These are phyloP conservation scores for Clarireedia homoeocarpa DNA, from an alignment of 2,329 filamentous ascomycete species.

Conservation along the genomic window DNA sequence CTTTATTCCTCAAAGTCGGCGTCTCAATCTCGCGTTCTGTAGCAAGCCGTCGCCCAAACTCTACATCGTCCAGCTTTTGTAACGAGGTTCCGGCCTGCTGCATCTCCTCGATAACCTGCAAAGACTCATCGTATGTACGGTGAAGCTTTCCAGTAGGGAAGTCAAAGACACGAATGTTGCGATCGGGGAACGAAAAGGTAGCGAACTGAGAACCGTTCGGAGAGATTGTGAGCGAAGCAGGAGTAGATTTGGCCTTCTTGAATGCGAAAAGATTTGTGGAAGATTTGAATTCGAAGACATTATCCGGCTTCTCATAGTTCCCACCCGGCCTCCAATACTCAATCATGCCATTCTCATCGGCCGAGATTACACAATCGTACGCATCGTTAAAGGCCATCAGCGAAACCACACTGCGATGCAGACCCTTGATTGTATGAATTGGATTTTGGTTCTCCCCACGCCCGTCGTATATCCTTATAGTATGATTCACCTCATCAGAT, in stretches of 20 bases:
- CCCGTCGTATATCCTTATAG: conserved; percentile 82
- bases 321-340: conserved; percentile 88
- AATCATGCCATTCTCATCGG: conserved; percentile 84
- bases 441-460: conserved; percentile 71
- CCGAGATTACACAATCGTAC: conserved; percentile 86
- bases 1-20: conserved; percentile 55
- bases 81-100: conserved; percentile 84
- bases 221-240: conserved; percentile 75
- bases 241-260: conserved; percentile 86
- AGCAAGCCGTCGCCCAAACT: conserved; percentile 83
- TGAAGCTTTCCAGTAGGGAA: conserved; percentile 83
- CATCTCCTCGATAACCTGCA: conserved; percentile 85
- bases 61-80: conserved; percentile 77
- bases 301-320: conserved; percentile 82
- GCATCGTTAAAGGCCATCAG: conserved; percentile 84
- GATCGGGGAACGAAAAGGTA: conserved; percentile 84
- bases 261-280: conserved; percentile 94
- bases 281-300: conserved; percentile 88
- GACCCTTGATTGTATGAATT: conserved; percentile 65
- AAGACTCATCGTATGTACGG: conserved; percentile 89
- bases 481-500: conserved; percentile 63
- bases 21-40: conserved; percentile 81
- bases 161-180: conserved; percentile 89
- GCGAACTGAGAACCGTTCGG: conserved; percentile 81
- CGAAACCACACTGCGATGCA: conserved; percentile 78